Percentiles rank a stretch among this genome's conserved stretches.
phyloP scores from a whole-genome alignment of 768 basidiomycete species.

The Amanita exitialis region DNA sequence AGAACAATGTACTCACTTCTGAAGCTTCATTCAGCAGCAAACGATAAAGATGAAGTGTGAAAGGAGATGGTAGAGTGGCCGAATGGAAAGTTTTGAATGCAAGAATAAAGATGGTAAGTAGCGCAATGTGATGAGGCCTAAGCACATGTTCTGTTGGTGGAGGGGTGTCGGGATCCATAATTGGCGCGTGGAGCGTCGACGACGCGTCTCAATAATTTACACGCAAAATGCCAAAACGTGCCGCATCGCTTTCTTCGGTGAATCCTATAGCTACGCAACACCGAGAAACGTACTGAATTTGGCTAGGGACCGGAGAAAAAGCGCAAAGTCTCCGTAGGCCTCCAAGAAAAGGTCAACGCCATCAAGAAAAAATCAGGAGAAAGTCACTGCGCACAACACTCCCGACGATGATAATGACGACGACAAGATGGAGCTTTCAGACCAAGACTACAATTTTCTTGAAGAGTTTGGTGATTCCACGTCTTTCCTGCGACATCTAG shows the following conservation, averaged over 20 bases:
- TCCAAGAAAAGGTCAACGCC: constrained; percentile 12
- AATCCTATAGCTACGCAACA: constrained; percentile 4
- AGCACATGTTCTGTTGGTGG: constrained; percentile 60
- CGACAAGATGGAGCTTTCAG: constrained; percentile 50
- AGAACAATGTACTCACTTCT: constrained; percentile 37
- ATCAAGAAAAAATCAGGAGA: constrained; percentile 13
- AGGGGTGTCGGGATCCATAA: constrained; percentile 35
- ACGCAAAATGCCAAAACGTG: constrained; percentile 22
- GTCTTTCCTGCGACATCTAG: constrained; percentile 61
- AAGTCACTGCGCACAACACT: constrained; percentile 45
- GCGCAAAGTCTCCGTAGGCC: constrained; percentile 39
- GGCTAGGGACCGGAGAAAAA: constrained; percentile 43
- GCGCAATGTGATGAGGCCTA: constrained; percentile 66
- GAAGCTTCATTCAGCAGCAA: constrained; percentile 60
- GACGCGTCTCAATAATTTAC: no score
- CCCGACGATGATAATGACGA: constrained; percentile 48
- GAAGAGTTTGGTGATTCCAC: constrained; percentile 52
- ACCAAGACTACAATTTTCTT: constrained; percentile 59
- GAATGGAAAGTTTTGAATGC: constrained; percentile 50
- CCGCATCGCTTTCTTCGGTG: constrained; percentile 20
- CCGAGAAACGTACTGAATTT: constrained; percentile 4
- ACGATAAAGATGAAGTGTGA: constrained; percentile 55
- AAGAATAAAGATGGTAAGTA: constrained; percentile 54
- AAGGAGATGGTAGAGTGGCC: constrained; percentile 43
- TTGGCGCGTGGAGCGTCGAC: no score